Percentiles rank a stretch among this genome's conserved stretches.
These are phyloP conservation scores for Fagopyrum esculentum DNA, from an alignment of 148 eudicot genomes.

Conservation along the genomic window DNA sequence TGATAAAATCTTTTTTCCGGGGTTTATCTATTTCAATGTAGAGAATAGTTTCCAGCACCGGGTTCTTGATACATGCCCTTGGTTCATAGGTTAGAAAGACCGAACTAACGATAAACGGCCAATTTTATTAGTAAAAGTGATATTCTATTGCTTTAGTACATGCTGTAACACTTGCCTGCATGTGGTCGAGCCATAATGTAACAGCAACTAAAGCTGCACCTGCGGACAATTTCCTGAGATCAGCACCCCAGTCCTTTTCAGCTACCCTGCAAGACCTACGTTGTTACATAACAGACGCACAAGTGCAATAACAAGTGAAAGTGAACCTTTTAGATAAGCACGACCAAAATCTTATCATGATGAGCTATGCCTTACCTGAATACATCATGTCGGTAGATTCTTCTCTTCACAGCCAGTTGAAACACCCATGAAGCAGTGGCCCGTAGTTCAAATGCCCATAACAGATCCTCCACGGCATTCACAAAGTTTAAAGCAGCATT, in stretches of 20 bases:
- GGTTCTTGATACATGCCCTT: too few relatives aligned
- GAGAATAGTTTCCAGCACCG: too few relatives aligned
- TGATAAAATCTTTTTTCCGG: too few relatives aligned
- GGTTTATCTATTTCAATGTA: too few relatives aligned
- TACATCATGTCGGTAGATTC: conserved; percentile 57
- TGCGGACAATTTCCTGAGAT: conserved; percentile 89
- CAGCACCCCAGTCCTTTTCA: conserved; percentile 99
- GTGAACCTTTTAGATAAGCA: not conserved
- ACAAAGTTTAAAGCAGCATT: conserved; percentile 90
- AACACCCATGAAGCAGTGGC: conserved; percentile 96
- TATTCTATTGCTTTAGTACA: not conserved
- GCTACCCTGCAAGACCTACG: conserved; percentile 61
- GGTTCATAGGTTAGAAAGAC: not conserved
- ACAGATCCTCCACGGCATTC: conserved; percentile 86
- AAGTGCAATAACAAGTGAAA: not conserved
- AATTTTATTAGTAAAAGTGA: not conserved
- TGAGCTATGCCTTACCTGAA: conserved; percentile 50
- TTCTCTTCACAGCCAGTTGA: conserved; percentile 77
- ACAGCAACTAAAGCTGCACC: conserved; percentile 99
- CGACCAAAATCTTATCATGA: not conserved
- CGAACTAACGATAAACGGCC: not conserved
- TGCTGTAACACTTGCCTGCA: conserved; percentile 59
- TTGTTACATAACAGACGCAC: not conserved
- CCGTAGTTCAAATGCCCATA: conserved; percentile 94
- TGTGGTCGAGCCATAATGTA: conserved; percentile 95